phyloP scores from a whole-genome alignment of 2,329 filamentous ascomycete species.

The Colletotrichum simmondsii region DNA sequence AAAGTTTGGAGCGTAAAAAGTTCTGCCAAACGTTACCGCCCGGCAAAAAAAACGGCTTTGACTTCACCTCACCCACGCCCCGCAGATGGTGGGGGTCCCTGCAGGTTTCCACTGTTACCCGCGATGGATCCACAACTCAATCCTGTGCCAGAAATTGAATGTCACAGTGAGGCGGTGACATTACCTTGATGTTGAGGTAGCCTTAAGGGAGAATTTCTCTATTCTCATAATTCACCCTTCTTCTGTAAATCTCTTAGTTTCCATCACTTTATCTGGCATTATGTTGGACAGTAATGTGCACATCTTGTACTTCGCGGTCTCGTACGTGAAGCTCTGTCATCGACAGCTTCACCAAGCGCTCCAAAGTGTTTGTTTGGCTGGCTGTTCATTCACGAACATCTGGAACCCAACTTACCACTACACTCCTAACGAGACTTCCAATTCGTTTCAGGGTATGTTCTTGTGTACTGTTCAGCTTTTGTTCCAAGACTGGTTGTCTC shows the following conservation, averaged over 20 bases:
- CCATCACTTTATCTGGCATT: not conserved
- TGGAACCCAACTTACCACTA: not conserved
- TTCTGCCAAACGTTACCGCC: slow-evolving; percentile 33
- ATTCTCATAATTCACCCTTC: not conserved
- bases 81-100: slow-evolving; percentile 12
- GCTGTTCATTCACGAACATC: not conserved
- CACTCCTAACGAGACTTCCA: fast-evolving
- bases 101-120: slow-evolving; percentile 27
- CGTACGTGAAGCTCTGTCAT: not conserved
- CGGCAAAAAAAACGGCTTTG: not conserved
- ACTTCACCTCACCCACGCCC: slow-evolving; percentile 30
- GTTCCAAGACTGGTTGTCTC: too few species aligned
- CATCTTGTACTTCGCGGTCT: not conserved
- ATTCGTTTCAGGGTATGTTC: not conserved
- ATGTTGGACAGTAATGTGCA: not conserved
- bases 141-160: not conserved
- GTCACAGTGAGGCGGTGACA: not conserved
- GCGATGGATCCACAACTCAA: slow-evolving; percentile 9
- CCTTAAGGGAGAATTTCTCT: not conserved
- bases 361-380: not conserved
- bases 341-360: not conserved
- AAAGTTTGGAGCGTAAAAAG: slow-evolving; percentile 28
- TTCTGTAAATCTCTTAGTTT: not conserved
- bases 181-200: not conserved
- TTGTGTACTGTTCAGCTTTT: too few species aligned